Conservation (phyloP, 371 early-diverging fungal genomes). For the Coemansia sp. region DNA sequence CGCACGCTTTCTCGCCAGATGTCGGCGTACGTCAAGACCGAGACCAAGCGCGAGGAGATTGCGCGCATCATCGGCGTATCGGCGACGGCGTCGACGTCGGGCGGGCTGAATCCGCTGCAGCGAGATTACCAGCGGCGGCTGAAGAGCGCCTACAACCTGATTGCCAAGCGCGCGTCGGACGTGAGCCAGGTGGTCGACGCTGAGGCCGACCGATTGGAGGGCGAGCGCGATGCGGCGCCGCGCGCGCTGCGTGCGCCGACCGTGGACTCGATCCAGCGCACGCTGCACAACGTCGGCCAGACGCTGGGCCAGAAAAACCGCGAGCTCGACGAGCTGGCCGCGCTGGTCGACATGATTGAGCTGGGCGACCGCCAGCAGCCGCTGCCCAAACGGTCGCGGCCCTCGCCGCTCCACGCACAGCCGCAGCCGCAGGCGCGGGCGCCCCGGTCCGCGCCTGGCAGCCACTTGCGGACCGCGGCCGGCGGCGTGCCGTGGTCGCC, state of each 20-base stretch:
- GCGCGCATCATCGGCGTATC: conserved; percentile 24
- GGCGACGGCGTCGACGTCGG: conserved; percentile 6
- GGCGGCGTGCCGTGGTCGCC: conserved; percentile 44
- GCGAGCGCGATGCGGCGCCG: conserved; percentile 1
- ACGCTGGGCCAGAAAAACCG: conserved; percentile 29
- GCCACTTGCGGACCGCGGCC: conserved; percentile 21
- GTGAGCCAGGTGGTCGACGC: conserved; percentile 29
- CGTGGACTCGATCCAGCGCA: conserved; percentile 30
- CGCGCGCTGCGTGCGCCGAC: conserved; percentile 22
- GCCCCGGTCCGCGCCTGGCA: neutral
- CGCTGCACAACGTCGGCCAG: conserved; percentile 17
- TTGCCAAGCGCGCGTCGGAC: conserved; percentile 16
- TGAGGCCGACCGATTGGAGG: conserved; percentile 14
- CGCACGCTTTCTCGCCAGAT: conserved; percentile 21
- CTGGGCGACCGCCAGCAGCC: neutral
- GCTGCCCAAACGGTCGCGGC: conserved; percentile 4
- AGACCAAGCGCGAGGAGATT: conserved; percentile 42
- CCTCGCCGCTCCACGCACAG: neutral
- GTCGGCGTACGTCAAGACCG: conserved; percentile 21
- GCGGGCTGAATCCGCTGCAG: conserved; percentile 37
- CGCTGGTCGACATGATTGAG: conserved; percentile 16
- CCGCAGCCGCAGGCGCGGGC: too few relatives aligned
- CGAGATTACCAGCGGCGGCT: conserved; percentile 39
- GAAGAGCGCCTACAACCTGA: conserved; percentile 6
- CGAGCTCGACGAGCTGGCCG: conserved; percentile 28